Percentiles rank a stretch among this genome's conserved stretches.
phyloP scores from a whole-genome alignment of 768 basidiomycete genomes.

The Dioszegia aurantiaca region DNA sequence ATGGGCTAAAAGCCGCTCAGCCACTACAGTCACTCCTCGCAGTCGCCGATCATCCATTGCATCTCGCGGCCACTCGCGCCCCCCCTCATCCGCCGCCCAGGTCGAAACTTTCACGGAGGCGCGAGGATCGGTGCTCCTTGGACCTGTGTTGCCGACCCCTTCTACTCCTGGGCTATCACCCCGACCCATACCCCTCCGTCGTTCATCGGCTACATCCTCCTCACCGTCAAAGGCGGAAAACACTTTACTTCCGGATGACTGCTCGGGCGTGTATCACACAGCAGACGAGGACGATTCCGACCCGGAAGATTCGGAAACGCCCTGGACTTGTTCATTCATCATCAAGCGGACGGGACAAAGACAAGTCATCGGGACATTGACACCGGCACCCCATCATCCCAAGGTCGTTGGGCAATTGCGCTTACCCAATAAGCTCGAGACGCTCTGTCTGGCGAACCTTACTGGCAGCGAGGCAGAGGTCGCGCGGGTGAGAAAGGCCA shows the following conservation, averaged over 20 bases:
- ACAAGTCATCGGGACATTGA: constrained; percentile 73
- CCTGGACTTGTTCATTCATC: constrained; percentile 72
- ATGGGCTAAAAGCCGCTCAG: constrained; percentile 38
- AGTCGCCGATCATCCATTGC: constrained; percentile 16
- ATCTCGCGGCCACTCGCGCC: constrained; percentile 9
- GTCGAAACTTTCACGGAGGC: constrained; percentile 1
- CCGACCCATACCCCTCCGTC: constrained; percentile 31
- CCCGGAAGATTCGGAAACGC: constrained; percentile 92
- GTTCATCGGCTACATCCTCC: constrained; percentile 27
- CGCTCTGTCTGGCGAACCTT: constrained; percentile 62
- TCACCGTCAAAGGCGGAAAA: constrained; percentile 14
- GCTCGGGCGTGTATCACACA: constrained; percentile 9
- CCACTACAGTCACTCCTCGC: not conserved
- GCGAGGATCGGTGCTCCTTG: constrained; percentile 6
- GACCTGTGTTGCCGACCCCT: constrained; percentile 3
- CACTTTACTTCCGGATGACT: constrained; percentile 7
- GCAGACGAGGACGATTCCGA: constrained; percentile 72
- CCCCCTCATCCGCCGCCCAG: constrained; percentile 11
- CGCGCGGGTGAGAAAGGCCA: constrained; percentile 50
- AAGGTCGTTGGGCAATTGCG: constrained; percentile 89
- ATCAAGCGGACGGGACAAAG: constrained; percentile 43
- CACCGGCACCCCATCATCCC: constrained; percentile 92
- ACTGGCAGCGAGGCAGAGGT: constrained; percentile 12
- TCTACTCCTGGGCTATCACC: constrained; percentile 23
- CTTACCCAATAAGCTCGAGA: constrained; percentile 81